phyloP scores from a whole-genome alignment of 345 rosid genomes.

The Diplotaxis tenuifolia region DNA sequence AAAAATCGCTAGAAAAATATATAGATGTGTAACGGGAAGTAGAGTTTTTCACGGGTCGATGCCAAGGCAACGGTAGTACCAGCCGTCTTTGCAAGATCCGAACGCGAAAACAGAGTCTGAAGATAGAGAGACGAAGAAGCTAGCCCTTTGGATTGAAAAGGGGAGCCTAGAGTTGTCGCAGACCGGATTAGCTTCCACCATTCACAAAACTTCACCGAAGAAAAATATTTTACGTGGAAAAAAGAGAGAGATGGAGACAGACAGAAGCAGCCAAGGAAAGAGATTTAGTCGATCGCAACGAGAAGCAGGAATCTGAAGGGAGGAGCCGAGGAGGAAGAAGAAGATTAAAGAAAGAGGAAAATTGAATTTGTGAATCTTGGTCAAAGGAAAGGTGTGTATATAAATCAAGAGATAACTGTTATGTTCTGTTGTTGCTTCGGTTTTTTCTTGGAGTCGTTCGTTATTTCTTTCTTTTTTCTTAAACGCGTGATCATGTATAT shows the following conservation, averaged over 20 bases:
- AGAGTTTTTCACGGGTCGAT: constrained; percentile 70
- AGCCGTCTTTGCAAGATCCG: constrained; percentile 95
- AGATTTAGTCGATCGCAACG: neutral
- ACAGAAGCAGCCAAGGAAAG: neutral
- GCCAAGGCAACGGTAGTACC: constrained; percentile 98
- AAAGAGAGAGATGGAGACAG: neutral
- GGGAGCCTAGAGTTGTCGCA: constrained; percentile 60
- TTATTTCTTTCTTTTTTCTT: neutral
- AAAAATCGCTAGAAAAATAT: neutral
- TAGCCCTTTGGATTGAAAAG: constrained; percentile 72
- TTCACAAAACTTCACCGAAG: constrained; percentile 56
- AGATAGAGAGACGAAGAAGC: constrained; percentile 46
- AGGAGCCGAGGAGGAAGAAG: neutral
- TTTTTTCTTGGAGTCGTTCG: neutral
- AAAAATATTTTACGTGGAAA: too few species aligned
- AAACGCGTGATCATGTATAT: neutral
- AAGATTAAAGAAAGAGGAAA: neutral
- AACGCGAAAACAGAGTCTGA: constrained; percentile 61
- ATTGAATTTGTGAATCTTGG: constrained; percentile 14
- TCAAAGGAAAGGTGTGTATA: neutral
- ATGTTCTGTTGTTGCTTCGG: constrained; percentile 1
- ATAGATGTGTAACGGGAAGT: neutral
- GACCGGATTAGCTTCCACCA: constrained; percentile 73
- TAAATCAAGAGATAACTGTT: constrained; percentile 4
- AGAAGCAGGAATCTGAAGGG: neutral